These are phyloP conservation scores for Cyclospora cayetanensis DNA, from an alignment of 169 alveolate species.

Conservation along the genomic window DNA sequence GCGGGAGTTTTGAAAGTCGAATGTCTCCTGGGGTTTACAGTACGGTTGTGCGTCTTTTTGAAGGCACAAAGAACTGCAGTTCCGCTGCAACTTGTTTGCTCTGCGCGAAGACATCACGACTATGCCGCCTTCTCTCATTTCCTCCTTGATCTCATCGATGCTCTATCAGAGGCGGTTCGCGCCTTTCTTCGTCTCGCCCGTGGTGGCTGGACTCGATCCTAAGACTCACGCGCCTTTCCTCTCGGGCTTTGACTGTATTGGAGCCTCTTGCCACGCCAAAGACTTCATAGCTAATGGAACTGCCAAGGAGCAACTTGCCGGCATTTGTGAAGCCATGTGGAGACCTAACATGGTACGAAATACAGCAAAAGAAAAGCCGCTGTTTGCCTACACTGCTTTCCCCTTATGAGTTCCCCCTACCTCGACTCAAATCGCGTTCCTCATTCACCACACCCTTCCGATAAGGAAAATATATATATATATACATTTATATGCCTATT, in stretches of 20 bases:
- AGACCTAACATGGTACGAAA: constrained; percentile 89
- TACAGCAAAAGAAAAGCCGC: neutral
- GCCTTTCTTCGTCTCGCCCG: constrained; percentile 78
- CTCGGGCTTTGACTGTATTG: constrained; percentile 76
- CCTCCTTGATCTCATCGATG: constrained; percentile 43
- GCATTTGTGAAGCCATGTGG: constrained; percentile 96
- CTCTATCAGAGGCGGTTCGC: constrained; percentile 77
- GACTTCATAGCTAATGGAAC: constrained; percentile 96
- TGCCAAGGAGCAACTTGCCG: constrained; percentile 94
- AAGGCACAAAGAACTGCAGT: constrained; percentile 71
- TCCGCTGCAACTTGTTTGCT: constrained; percentile 73
- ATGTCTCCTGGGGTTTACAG: neutral
- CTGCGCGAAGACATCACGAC: constrained; percentile 73
- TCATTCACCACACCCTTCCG: too few relatives aligned
- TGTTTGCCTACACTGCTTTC: neutral
- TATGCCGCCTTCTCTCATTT: constrained; percentile 41
- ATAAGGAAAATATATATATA: too few relatives aligned
- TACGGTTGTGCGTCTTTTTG: neutral
- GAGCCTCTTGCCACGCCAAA: constrained; percentile 73
- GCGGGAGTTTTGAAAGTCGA: too few relatives aligned
- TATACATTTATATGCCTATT: too few relatives aligned
- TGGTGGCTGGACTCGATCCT: constrained; percentile 71
- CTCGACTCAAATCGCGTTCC: too few relatives aligned
- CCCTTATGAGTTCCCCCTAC: too few relatives aligned
- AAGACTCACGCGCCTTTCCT: constrained; percentile 60